These are phyloP conservation scores for Funneliformis geosporum DNA, from an alignment of 192 early-diverging fungal genomes.

Conservation along the genomic window DNA sequence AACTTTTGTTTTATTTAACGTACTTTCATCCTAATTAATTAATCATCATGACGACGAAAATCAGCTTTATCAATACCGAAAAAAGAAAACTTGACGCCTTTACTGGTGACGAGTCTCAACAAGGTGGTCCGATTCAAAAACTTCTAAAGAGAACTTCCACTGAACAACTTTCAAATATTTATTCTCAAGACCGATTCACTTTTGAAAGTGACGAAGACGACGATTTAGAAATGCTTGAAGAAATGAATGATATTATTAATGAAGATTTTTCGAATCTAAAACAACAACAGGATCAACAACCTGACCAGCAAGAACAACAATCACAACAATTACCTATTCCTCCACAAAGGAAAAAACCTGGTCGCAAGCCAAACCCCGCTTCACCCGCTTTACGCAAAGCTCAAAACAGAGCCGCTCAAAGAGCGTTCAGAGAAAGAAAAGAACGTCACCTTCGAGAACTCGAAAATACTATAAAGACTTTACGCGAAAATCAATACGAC, in stretches of 20 bases:
- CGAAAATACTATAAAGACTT: slow-evolving; percentile 69
- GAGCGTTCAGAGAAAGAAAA: slow-evolving; percentile 87
- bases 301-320: background rate
- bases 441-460: slow-evolving; percentile 73
- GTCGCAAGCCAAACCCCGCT: slow-evolving; percentile 59
- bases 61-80: background rate
- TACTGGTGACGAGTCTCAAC: background rate
- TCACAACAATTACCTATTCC: slow-evolving; percentile 8
- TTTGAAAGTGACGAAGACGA: background rate
- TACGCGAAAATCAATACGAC: slow-evolving; percentile 61
- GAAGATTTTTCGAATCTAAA: background rate
- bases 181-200: background rate
- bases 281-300: background rate
- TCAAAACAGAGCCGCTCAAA: slow-evolving; percentile 87
- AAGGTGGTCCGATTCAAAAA: background rate
- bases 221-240: background rate
- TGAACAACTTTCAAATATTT: background rate
- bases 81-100: background rate
- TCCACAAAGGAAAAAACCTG: slow-evolving; percentile 56
- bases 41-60: background rate
- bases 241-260: background rate
- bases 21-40: too few relatives aligned
- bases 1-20: too few relatives aligned
- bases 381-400: slow-evolving; percentile 63
- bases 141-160: background rate